Evolutionary conservation across 2,329 filamentous ascomycete genomes (phyloP), one percentile per base, ranked within the genome.

Genomic region (Penicillium sp.): DNA sequence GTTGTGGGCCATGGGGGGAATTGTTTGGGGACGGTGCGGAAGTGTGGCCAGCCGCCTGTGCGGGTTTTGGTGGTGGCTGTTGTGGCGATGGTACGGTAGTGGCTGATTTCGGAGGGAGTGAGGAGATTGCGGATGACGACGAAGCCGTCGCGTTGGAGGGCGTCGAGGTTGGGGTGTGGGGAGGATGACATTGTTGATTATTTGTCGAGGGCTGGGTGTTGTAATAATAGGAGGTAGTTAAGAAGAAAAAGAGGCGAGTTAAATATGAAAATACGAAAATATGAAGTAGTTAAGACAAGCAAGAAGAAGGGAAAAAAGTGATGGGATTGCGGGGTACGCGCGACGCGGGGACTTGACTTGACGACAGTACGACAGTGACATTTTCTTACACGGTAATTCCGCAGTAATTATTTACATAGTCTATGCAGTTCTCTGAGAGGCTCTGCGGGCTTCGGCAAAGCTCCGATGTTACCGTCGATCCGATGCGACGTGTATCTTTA

Each of bases 1-100:
- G 82, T 81, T n/a, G 82, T 82, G 4, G 85, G 81, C 92, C 92
- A 96, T 0, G 93, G 93, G 0, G 92, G 93, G 79, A 96, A 97
- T 78, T 96, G 92, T 78, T 96, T 96, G 58, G 91, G 91, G 2
- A 95, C 86, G 0, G 91, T 94, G 66, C 92, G 90, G 72, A 96
- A 88, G 78, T 90, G 85, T 3, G 91, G 91, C 92, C 92, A 97
- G 65, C 83, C 73, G 40, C 92, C 92, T n/a, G 81, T 69, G 65
- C 91, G 87, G 45, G 91, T 89, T 45, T 86, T 80, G 2, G 79
- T 73, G 22, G 88, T 87, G n/a, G 86, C 84, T 60, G 83, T 76
- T 37, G 80, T 73, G 55, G 88, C 86, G 45, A 88, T 88, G 58
- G 75, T 72, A 69, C 88, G 89, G 65, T 94, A 87, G 22, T 79